Base-by-base conservation (phyloP, 2,329 filamentous ascomycete genomes). In the Verticillium klebahnii region DNA sequence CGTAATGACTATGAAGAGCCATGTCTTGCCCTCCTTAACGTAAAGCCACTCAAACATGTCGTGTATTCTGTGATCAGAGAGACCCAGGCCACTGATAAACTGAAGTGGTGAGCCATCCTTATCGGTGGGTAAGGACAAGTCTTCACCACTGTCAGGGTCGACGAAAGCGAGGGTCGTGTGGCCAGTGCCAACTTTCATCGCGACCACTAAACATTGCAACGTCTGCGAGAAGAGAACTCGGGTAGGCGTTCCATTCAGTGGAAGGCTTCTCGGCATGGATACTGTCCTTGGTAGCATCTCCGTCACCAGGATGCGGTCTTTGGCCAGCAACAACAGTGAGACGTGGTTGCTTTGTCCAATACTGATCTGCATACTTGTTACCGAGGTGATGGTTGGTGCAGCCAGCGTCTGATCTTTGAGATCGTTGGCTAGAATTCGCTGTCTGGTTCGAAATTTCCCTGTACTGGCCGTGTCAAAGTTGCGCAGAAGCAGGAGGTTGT, bases 21-120 rank as follows among this genome's bases (percentile, higher is more conserved):
- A 89, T 0, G 74, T 80, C 61, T 82, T 84, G n/a, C 78, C 79
- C 40, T 84, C 79, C 61, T 84, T 83, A 36, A 77, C 74, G 64
- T 84, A 86, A 5, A 78, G 71, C 90, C 90, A 93, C 64, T 91
- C 86, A 1, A 82, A 72, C 8, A 93, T 72, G 1, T 84, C 80
- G 54, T 85, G 78, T 1, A 93, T 82, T 45, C 79, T 80, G 64
- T 90, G 87, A 1, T 83, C 82, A 1, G 73, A 65, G 55, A 83
- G 80, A 1, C 84, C 84, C 17, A 92, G 75, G 3, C 82, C 82
- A 17, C 78, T 80, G 34, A 88, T 82, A 61, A 82, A 84, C 1
- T 80, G 74, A 0, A 79, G 71, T 0, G 74, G 69, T 4, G 75
- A 72, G 17, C 74, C 76, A 2, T 75, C 73, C 50, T 75, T 80